Evolutionary conservation across 306 rosid species (phyloP), one percentile per base, ranked within the genome.

Genomic region (Lablab purpureus): DNA sequence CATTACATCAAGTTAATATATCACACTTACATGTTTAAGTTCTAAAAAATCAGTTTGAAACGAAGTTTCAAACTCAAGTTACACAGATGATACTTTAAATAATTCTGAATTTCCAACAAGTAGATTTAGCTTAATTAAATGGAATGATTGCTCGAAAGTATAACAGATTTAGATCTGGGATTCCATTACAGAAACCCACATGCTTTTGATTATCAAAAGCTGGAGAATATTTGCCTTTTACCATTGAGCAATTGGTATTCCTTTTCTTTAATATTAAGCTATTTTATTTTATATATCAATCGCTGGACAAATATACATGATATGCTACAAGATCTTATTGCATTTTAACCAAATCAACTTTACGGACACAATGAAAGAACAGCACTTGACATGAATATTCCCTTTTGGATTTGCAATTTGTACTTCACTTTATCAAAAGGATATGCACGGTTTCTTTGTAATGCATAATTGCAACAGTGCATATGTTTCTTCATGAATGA

Each of bases 151-250:
- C 45, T 74, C 63, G 71, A 85, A 83, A 81, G 71, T 19, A 66
- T 18, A 65, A 19, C 82, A 79, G 70, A 66, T 66, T 88, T 89
- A 87, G 89, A 88, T 87, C 89, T 84, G 72, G 89, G 97, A 93
- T 85, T 87, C 90, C 88, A 80, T 73, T 74, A 82, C 87, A 88
- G 84, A 81, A 85, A 83, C 75, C 71, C 71, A 91, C 94, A 89
- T 93, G 98, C 85, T 67, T 69, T 86, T 77, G 90, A 83, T 74
- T 73, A 70, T 74, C 80, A 88, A 92, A 93, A 91, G 97, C 82
- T 81, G 86, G 83, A 87, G 92, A 91, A 89, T 91, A 89, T 88
- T 71, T 76, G 87, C 81, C 87, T 90, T 76, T 90, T 83, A 40
- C 65, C 80, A 79, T 49, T 65, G 73, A 64, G 71, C 64, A 37